A percentile compares a stretch with the other conserved stretches of the same genome.
Evolutionary conservation across 106 monocot species (phyloP).

Genomic region (Dioscorea alata): DNA sequence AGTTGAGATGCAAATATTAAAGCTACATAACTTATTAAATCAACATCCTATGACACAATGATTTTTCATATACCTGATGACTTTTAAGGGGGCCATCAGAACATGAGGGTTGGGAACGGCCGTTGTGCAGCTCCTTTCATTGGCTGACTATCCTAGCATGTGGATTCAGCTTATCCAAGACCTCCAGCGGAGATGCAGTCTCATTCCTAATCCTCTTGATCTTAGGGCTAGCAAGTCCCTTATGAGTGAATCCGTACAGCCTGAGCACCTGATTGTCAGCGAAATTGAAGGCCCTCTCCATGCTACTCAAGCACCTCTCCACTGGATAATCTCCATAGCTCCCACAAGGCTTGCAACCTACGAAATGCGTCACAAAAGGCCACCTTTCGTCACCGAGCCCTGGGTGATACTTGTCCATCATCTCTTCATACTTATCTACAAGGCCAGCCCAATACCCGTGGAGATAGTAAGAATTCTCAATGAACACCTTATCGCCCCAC

Average conservation of each 20-base stretch:
- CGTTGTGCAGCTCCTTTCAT: neutral
- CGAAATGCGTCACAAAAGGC: constrained; percentile 74
- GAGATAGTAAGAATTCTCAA: constrained; percentile 57
- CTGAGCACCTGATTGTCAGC: constrained; percentile 73
- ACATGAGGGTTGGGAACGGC: neutral
- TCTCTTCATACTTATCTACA: constrained; percentile 65
- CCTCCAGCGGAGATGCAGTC: constrained; percentile 41
- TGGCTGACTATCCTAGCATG: constrained; percentile 8
- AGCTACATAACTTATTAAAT: no score
- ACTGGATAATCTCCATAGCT: constrained; percentile 63
- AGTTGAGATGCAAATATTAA: no score
- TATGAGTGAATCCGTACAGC: constrained; percentile 65
- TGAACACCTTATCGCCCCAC: constrained; percentile 39
- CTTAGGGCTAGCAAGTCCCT: constrained; percentile 35
- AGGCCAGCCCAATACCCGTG: constrained; percentile 63
- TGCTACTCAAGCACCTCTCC: constrained; percentile 52
- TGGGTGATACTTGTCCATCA: constrained; percentile 67
- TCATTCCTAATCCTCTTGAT: constrained; percentile 40
- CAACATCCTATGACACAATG: constrained; percentile 1
- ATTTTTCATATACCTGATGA: neutral
- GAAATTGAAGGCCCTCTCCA: constrained; percentile 80
- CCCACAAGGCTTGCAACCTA: constrained; percentile 69
- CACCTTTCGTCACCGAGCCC: constrained; percentile 61
- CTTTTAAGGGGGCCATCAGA: neutral
- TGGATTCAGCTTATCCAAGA: constrained; percentile 21